Evolutionary conservation across 2,329 filamentous ascomycete genomes (phyloP).

Genomic region (Catunica adiposa): DNA sequence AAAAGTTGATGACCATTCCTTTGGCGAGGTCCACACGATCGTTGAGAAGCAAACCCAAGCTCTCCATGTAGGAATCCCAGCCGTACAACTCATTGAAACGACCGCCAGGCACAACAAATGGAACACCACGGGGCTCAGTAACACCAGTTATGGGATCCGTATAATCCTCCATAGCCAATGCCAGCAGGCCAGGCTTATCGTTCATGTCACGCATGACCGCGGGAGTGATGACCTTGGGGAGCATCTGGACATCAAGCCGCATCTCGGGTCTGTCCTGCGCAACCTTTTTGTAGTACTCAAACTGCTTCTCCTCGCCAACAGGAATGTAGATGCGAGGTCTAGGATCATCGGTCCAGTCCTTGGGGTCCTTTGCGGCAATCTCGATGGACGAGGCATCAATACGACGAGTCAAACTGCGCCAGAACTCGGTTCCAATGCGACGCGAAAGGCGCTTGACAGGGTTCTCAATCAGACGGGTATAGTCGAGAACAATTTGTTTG

Average conservation of each 20-base stretch:
- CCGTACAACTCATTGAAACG: constrained; percentile 97
- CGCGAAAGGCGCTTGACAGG: constrained; percentile 76
- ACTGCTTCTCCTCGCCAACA: constrained; percentile 66
- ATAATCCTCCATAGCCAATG: constrained; percentile 71
- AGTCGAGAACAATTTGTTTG: constrained; percentile 79
- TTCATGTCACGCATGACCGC: constrained; percentile 74
- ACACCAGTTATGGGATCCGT: constrained; percentile 50
- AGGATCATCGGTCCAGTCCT: constrained; percentile 86
- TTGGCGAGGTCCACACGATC: constrained; percentile 78
- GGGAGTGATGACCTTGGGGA: constrained; percentile 62
- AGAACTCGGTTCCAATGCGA: constrained; percentile 79
- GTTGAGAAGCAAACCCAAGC: constrained; percentile 71
- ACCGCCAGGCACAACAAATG: constrained; percentile 93
- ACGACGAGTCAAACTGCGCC: constrained; percentile 74
- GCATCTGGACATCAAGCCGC: constrained; percentile 67
- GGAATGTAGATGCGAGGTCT: constrained; percentile 87
- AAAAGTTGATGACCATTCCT: constrained; percentile 90
- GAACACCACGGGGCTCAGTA: constrained; percentile 58
- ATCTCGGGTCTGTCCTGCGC: constrained; percentile 67
- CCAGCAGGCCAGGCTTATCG: constrained; percentile 70
- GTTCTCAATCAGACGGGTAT: constrained; percentile 84
- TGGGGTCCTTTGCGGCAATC: constrained; percentile 72
- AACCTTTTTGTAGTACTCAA: constrained; percentile 72
- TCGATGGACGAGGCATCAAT: constrained; percentile 84
- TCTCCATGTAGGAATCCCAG: constrained; percentile 99